Conservation (phyloP, 805 yeast genomes). For the Hanseniaspora lachancei region DNA sequence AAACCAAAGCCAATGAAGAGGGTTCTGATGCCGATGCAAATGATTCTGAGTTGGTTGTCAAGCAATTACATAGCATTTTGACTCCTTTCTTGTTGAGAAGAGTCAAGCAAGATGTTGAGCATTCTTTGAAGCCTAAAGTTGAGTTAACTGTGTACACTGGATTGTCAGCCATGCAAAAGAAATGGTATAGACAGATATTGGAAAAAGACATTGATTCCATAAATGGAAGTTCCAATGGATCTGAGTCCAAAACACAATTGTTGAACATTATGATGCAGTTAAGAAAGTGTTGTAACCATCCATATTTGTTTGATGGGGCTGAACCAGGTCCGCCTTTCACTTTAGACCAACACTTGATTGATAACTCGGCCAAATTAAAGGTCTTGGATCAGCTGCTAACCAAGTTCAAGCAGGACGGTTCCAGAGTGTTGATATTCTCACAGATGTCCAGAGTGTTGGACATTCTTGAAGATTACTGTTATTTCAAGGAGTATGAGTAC, state of each 20-base stretch:
- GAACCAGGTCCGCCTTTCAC: slow-evolving; percentile 85
- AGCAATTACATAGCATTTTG: slow-evolving; percentile 61
- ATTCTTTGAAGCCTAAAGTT: slow-evolving; percentile 58
- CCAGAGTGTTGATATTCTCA: slow-evolving; percentile 64
- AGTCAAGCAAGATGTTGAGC: slow-evolving; percentile 70
- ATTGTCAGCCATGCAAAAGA: slow-evolving; percentile 67
- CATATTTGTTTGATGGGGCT: slow-evolving; percentile 74
- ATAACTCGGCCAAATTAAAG: slow-evolving; percentile 57
- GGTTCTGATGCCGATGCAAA: slow-evolving; percentile 31
- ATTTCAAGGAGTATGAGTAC: slow-evolving; percentile 53
- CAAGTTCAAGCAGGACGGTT: slow-evolving; percentile 53
- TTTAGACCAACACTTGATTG: slow-evolving; percentile 70
- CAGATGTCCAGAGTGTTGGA: slow-evolving; percentile 78
- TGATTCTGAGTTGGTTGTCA: slow-evolving; percentile 41
- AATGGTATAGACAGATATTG: slow-evolving; percentile 62
- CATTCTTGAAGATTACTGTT: slow-evolving; percentile 67
- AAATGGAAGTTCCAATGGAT: slow-evolving; percentile 64
- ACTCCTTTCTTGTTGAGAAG: slow-evolving; percentile 66
- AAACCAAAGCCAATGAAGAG: slow-evolving; percentile 22
- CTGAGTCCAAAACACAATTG: slow-evolving; percentile 62
- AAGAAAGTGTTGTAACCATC: slow-evolving; percentile 76
- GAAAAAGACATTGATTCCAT: slow-evolving; percentile 78
- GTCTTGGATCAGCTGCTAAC: slow-evolving; percentile 55
- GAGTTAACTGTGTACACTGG: slow-evolving; percentile 62
- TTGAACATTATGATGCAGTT: slow-evolving; percentile 74